A percentile compares a stretch with the other conserved stretches of the same genome.
These are phyloP conservation scores for Suillus variegatus DNA, from an alignment of 768 basidiomycete species.

Conservation along the genomic window DNA sequence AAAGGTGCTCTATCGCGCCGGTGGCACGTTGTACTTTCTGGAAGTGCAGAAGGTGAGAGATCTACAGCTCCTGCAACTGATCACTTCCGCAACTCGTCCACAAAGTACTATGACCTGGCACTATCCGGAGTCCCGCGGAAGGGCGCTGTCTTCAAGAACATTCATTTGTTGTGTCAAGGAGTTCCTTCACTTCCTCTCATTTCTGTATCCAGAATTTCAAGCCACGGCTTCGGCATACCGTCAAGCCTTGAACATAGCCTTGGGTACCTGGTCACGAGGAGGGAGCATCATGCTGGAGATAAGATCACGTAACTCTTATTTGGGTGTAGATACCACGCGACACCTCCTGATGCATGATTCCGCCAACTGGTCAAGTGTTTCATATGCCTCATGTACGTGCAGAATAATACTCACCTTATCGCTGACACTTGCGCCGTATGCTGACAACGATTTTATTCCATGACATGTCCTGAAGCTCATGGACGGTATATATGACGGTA, in stretches of 20 bases:
- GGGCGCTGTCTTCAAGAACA: not conserved
- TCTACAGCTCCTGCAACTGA: not conserved
- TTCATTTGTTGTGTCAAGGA: not conserved
- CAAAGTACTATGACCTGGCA: not conserved
- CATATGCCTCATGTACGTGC: not conserved
- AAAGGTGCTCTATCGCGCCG: not conserved
- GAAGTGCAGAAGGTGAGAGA: slow-evolving; percentile 1
- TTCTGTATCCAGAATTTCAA: not conserved
- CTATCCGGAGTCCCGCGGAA: not conserved
- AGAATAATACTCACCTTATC: slow-evolving; percentile 9
- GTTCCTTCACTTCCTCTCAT: not conserved
- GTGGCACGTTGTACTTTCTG: not conserved
- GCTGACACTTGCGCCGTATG: not conserved
- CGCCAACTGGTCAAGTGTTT: slow-evolving; percentile 1
- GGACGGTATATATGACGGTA: not conserved
- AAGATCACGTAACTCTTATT: slow-evolving; percentile 4
- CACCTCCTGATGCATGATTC: not conserved
- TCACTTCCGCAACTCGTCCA: not conserved
- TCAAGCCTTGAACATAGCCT: not conserved
- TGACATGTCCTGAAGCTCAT: not conserved
- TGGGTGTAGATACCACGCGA: not conserved
- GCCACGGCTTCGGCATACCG: not conserved
- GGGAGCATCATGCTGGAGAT: not conserved
- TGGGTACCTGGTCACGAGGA: slow-evolving; percentile 2
- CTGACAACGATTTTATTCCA: not conserved